Evolutionary conservation across 2,329 filamentous ascomycete genomes (phyloP).

Genomic region (Alternaria dauci): DNA sequence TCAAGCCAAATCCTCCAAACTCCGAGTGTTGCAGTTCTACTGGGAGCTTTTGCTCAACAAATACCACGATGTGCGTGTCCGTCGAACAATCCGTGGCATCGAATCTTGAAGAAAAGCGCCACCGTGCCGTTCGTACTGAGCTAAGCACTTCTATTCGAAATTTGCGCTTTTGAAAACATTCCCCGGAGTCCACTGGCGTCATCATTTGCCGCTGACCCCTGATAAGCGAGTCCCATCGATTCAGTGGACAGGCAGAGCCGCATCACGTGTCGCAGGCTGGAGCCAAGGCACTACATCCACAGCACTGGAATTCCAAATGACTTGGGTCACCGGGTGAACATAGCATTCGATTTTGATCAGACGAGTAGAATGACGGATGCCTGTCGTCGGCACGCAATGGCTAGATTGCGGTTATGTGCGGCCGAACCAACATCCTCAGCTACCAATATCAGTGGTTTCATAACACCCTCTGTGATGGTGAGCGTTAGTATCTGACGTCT

Average conservation of each 20-base stretch:
- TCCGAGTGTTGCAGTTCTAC: background rate
- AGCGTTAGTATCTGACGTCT: background rate
- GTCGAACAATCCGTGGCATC: background rate
- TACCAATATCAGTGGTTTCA: background rate
- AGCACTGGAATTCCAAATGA: background rate
- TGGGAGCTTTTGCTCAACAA: background rate
- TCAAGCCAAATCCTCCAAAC: conserved; percentile 9
- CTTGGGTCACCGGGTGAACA: background rate
- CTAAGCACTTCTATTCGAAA: background rate
- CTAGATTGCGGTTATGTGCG: background rate
- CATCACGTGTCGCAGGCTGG: background rate
- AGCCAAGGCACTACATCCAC: background rate
- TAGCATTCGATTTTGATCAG: background rate
- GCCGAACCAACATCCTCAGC: background rate
- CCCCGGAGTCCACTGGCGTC: conserved; percentile 1
- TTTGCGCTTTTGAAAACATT: background rate
- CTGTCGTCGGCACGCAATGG: background rate
- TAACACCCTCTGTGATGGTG: background rate
- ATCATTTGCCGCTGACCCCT: background rate
- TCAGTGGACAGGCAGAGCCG: conserved; percentile 1
- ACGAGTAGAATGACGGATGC: background rate
- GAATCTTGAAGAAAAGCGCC: background rate
- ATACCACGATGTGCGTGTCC: background rate
- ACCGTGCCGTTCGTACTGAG: background rate
- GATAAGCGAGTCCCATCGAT: background rate